Evolutionary conservation across 164 flowering plant genomes (phyloP).

Genomic region (grape (Vitis vinifera)): DNA sequence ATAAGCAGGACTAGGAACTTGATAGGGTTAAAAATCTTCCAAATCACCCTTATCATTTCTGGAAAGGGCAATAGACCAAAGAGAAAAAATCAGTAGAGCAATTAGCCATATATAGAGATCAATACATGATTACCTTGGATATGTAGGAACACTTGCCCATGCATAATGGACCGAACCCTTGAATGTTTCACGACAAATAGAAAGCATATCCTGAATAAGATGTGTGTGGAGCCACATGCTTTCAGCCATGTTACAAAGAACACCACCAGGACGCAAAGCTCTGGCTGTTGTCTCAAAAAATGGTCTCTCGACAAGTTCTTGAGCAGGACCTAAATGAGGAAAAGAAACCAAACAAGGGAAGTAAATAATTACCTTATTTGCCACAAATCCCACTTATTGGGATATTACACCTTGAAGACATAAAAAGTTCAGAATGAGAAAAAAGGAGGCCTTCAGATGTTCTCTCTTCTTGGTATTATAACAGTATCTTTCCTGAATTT

Average conservation of each 20-base stretch:
- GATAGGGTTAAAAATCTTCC: too few relatives aligned
- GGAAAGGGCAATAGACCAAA: neutral
- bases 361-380: neutral
- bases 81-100: neutral
- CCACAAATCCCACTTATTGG: too few relatives aligned
- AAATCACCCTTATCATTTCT: too few relatives aligned
- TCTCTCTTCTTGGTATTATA: too few relatives aligned
- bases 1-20: too few relatives aligned
- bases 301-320: conserved; percentile 93
- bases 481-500: too few relatives aligned
- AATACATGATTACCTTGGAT: conserved; percentile 67
- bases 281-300: conserved; percentile 80
- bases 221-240: conserved; percentile 99
- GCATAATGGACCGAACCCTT: conserved; percentile 96
- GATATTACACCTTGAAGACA: too few relatives aligned
- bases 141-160: conserved; percentile 97
- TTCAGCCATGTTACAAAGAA: conserved; percentile 94
- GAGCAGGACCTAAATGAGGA: conserved; percentile 82
- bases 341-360: neutral
- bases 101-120: neutral
- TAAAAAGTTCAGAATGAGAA: too few relatives aligned
- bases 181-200: conserved; percentile 75
- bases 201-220: conserved; percentile 83
- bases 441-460: too few relatives aligned
- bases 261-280: conserved; percentile 95